Evolutionary conservation across 2,329 filamentous ascomycete genomes (phyloP), one percentile per base, ranked within the genome.

Genomic region (Xylaria sp.): DNA sequence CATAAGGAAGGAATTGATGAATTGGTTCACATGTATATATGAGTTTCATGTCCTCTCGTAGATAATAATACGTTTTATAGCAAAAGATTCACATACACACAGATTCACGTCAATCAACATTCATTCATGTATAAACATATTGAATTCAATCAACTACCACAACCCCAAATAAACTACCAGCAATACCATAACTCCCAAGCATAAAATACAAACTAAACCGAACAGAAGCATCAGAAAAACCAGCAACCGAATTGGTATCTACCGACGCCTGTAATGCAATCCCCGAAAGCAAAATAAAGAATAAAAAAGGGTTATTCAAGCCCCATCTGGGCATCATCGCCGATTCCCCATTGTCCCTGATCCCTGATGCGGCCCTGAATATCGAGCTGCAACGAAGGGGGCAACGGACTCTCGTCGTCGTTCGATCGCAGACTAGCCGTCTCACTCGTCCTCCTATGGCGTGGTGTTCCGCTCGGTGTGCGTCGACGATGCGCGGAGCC

Each of bases 291-390:
- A 51, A 16, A 35, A n/a, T 4, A 34, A 5, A 34, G n/a, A 51
- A 2, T 4, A 34, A 35, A 2, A 2, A 51, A 34, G n/a, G n/a
- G 9, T 51, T 35, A 93, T 73, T 93, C 91, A 66, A 96, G 76
- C 37, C 86, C 88, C 89, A 96, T 94, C 68, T 88, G 81, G 23
- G 89, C 85, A 70, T 96, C 91, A 71, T 96, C 92, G 1, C 90
- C 89, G 54, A 95, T 82, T 0, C 90, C 90, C 86, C 91, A 92
- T 68, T 84, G 83, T 2, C 74, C 82, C 66, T 77, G 86, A 66
- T 82, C 84, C 69, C 75, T 77, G 64, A 79, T 74, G 64, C 80
- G 71, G 65, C 79, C 78, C 73, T 85, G 77, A 68, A 83, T 74
- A 72, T 82, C 76, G 52, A 84, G 70, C 58, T 81, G 78, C 3